phyloP scores from a whole-genome alignment of 2,329 filamentous ascomycete genomes.

The Pestalotiopsis sp. region DNA sequence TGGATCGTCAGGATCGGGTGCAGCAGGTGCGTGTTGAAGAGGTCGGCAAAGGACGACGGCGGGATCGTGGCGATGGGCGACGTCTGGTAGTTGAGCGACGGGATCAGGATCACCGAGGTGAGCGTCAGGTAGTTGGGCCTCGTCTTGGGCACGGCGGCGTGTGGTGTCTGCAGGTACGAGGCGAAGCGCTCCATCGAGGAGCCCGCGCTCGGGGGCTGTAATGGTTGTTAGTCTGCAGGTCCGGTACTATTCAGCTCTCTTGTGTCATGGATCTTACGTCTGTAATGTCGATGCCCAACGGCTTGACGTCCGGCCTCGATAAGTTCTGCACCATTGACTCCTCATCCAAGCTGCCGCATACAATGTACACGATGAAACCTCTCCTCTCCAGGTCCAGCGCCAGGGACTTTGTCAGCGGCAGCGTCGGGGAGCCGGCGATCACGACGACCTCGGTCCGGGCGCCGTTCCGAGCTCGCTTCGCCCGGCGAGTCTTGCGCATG shows the following conservation, averaged over 20 bases:
- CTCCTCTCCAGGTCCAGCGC: conserved; percentile 85
- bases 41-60: conserved; percentile 82
- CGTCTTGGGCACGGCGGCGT: conserved; percentile 75
- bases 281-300: conserved; percentile 81
- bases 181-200: conserved; percentile 74
- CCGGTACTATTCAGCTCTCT: background rate
- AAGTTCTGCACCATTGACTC: conserved; percentile 78
- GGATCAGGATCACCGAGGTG: conserved; percentile 81
- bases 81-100: conserved; percentile 77
- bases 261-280: conserved; percentile 59
- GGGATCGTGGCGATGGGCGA: conserved; percentile 85
- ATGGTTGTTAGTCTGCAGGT: background rate
- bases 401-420: conserved; percentile 82
- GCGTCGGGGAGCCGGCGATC: conserved; percentile 82
- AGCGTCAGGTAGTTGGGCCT: conserved; percentile 77
- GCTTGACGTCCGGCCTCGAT: conserved; percentile 78
- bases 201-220: conserved; percentile 68
- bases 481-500: conserved; percentile 71
- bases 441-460: conserved; percentile 86
- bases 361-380: conserved; percentile 91
- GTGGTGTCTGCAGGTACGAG: conserved; percentile 71
- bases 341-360: conserved; percentile 84
- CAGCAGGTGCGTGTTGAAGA: conserved; percentile 89
- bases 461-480: conserved; percentile 78
- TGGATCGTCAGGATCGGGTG: conserved; percentile 88